These are phyloP conservation scores for Whalleya microplaca DNA, from an alignment of 2,329 filamentous ascomycete genomes.

Conservation along the genomic window DNA sequence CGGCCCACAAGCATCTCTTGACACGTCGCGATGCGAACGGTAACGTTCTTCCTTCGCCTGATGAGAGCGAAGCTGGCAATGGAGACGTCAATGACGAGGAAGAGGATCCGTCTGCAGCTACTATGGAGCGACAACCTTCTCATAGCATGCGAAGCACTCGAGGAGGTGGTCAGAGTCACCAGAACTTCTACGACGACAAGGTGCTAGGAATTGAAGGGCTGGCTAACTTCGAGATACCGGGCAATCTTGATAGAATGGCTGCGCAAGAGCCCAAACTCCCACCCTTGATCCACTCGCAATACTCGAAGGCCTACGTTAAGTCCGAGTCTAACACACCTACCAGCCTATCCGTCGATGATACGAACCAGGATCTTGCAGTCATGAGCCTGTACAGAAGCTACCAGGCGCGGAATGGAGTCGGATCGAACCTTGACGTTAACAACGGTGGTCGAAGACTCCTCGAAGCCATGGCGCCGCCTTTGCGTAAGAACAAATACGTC, in stretches of 20 bases:
- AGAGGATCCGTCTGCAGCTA: slow-evolving; percentile 53
- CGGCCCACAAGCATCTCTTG: slow-evolving; percentile 64
- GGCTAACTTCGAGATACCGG: slow-evolving; percentile 60
- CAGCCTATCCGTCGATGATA: slow-evolving; percentile 54
- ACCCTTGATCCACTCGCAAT: slow-evolving; percentile 59
- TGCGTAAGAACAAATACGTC: slow-evolving; percentile 51
- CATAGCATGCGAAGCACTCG: slow-evolving; percentile 67
- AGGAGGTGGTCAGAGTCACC: slow-evolving; percentile 52
- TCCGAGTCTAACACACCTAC: slow-evolving; percentile 61
- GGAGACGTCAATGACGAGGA: slow-evolving; percentile 55
- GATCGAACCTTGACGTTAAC: slow-evolving; percentile 58
- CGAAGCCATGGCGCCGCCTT: slow-evolving; percentile 56
- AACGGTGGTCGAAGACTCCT: slow-evolving; percentile 59
- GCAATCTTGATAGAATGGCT: slow-evolving; percentile 61
- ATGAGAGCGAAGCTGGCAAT: slow-evolving; percentile 58
- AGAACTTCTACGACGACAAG: slow-evolving; percentile 61
- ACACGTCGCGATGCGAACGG: slow-evolving; percentile 60
- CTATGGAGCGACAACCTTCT: slow-evolving; percentile 67
- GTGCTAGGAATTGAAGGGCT: slow-evolving; percentile 64
- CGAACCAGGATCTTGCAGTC: slow-evolving; percentile 58
- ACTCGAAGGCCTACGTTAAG: slow-evolving; percentile 60
- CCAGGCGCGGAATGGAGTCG: slow-evolving; percentile 55
- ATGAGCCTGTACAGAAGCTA: slow-evolving; percentile 63
- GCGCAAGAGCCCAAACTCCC: slow-evolving; percentile 62
- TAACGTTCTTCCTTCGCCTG: slow-evolving; percentile 51